Evolutionary conservation across 495 filamentous ascomycete genomes (phyloP).

Genomic region (Aspergillus olivimuriae): DNA sequence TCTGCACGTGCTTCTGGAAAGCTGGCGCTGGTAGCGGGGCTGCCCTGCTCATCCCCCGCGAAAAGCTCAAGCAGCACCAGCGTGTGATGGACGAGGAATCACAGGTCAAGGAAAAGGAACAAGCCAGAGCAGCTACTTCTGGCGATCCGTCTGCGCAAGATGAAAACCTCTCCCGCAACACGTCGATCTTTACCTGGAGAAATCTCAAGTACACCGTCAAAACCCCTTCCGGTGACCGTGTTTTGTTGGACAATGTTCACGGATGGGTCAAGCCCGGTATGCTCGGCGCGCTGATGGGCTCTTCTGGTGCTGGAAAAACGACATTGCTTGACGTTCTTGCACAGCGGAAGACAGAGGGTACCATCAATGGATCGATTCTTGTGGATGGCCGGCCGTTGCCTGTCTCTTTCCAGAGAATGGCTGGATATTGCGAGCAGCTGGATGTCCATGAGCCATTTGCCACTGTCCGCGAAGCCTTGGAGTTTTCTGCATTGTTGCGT

Average conservation of each 20-base stretch:
- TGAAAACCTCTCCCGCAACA: neutral
- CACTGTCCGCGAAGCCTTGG: neutral
- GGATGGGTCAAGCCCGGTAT: neutral
- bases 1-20: conserved; percentile 32
- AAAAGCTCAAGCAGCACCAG: conserved; percentile 19
- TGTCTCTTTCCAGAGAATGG: neutral
- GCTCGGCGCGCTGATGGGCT: neutral
- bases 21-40: conserved; percentile 23
- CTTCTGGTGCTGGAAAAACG: neutral
- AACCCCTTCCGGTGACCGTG: neutral
- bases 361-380: neutral
- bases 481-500: neutral
- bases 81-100: conserved; percentile 26
- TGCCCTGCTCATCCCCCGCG: conserved; percentile 37
- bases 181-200: neutral
- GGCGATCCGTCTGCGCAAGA: neutral
- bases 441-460: neutral
- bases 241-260: neutral
- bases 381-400: neutral
- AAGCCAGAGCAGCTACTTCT: neutral
- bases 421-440: neutral
- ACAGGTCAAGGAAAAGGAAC: conserved; percentile 12
- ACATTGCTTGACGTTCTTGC: neutral
- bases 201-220: neutral
- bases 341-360: neutral